Base-by-base conservation (phyloP, 495 filamentous ascomycete genomes). In the Poronia punctata region DNA sequence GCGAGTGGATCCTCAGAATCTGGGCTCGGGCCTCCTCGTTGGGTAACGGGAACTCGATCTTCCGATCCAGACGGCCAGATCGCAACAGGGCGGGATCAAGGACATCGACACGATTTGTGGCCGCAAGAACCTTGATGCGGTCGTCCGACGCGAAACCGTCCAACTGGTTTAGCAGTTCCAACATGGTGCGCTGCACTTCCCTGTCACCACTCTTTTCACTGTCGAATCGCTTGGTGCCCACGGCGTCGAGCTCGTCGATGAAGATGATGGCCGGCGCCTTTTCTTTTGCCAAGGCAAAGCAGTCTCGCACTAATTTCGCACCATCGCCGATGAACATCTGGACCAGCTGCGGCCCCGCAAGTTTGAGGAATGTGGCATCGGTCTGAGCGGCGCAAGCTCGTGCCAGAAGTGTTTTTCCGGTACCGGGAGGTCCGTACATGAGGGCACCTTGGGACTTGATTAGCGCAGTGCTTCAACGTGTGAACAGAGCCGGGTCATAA, bases 281-380 rank as follows among this genome's bases (percentile, higher is more conserved):
- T 64, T 97, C 92, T 57, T 99, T 99, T 19, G 92, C 92, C 1
- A 99, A 71, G 6, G 92, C 89, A 59, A 99, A 99, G 65, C 87
- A 92, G 65, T 97, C 92, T 21, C 92, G 85, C 21, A 99, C 92
- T 4, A 99, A 76, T 70, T 97, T 99, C 18, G 93, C 93, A 45
- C 93, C 93, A 53, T 99, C 92, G 54, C 92, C 92, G 35, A 99
- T 99, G 65, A 99, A 99, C 92, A 99, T 99, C 62, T 99, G 92
- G 14, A 99, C 92, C n/a, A 99, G 79, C 66, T 97, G 93, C 2
- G 92, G 92, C 27, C 92, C 92, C 39, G 92, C 92, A 44, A 99
- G 86, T 59, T 98, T 98, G 57, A 99, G 83, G 78, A 99, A 99
- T 31, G 92, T 99, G 43, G 92, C 92, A 42, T 99, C 90, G 44